phyloP scores from a whole-genome alignment of 768 basidiomycete genomes.

The Tricholoma flavovirens region DNA sequence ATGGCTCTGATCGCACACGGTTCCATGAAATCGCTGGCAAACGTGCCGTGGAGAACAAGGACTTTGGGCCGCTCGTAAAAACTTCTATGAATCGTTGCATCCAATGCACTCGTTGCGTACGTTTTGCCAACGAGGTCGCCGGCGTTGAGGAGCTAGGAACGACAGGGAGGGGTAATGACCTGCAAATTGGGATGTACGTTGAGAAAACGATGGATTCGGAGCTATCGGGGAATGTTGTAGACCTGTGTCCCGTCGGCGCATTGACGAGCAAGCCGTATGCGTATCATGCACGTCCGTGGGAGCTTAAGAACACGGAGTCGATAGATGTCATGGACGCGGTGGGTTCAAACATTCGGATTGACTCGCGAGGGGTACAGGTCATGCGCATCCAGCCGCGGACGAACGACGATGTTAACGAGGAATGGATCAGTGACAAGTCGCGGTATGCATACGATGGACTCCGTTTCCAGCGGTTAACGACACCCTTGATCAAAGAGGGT shows the following conservation, averaged over 20 bases:
- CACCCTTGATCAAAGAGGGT: slow-evolving; percentile 85
- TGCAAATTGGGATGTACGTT: slow-evolving; percentile 98
- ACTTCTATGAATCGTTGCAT: slow-evolving; percentile 99
- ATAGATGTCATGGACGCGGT: slow-evolving; percentile 94
- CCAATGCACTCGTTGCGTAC: slow-evolving; percentile 98
- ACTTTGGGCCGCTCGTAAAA: slow-evolving; percentile 96
- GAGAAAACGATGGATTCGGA: slow-evolving; percentile 98
- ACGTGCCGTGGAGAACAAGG: slow-evolving; percentile 97
- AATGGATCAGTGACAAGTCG: slow-evolving; percentile 99
- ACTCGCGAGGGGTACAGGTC: slow-evolving; percentile 91
- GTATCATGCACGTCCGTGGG: slow-evolving; percentile 96
- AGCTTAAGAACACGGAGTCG: slow-evolving; percentile 96
- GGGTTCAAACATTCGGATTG: slow-evolving; percentile 94
- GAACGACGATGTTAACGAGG: slow-evolving; percentile 98
- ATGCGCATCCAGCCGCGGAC: slow-evolving; percentile 96
- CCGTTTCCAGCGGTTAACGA: slow-evolving; percentile 90
- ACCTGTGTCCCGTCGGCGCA: slow-evolving; percentile 97
- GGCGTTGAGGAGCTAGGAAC: slow-evolving; percentile 97
- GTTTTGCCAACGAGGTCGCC: slow-evolving; percentile 98
- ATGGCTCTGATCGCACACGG: slow-evolving; percentile 93
- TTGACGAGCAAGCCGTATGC: slow-evolving; percentile 98
- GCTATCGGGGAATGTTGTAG: slow-evolving; percentile 93
- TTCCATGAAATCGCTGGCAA: slow-evolving; percentile 99
- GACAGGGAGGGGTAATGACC: slow-evolving; percentile 94
- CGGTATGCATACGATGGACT: slow-evolving; percentile 96